A percentile compares a stretch with the other conserved stretches of the same genome.
These are phyloP conservation scores for Pleurotus sapidus DNA, from an alignment of 768 basidiomycete species.

Conservation along the genomic window DNA sequence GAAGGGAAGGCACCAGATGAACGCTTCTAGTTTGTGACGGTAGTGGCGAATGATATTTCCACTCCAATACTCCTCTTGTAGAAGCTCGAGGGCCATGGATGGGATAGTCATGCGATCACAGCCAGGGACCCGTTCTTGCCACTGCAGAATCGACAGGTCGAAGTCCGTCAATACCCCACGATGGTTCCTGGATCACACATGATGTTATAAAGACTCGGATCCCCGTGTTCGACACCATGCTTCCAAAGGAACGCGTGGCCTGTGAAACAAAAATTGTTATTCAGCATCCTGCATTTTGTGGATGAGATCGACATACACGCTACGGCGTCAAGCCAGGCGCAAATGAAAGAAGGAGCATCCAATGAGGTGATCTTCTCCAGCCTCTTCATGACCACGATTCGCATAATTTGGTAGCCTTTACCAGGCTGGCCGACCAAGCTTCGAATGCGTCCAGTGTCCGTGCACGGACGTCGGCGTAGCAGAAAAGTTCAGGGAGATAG, in stretches of 20 bases:
- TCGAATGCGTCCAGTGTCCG: neutral
- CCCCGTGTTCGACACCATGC: slow-evolving; percentile 21
- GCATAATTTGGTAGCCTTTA: neutral
- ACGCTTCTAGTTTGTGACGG: no score
- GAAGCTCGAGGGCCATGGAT: no score
- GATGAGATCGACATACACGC: no score
- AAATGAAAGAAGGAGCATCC: neutral
- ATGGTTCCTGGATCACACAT: slow-evolving; percentile 17
- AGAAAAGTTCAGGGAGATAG: no score
- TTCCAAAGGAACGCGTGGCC: slow-evolving; percentile 25
- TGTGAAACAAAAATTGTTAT: neutral
- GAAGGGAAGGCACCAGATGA: no score
- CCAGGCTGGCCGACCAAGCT: neutral
- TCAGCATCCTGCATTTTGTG: no score
- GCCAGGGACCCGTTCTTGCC: neutral
- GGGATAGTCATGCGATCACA: no score
- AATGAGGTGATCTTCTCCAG: neutral
- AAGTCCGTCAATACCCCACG: no score
- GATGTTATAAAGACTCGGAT: slow-evolving; percentile 27
- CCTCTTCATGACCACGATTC: neutral
- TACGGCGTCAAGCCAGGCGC: no score
- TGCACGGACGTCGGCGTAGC: neutral
- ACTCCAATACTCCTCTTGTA: no score
- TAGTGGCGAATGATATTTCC: no score
- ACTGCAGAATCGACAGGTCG: no score